Evolutionary conservation across 2,329 filamentous ascomycete species (phyloP).

Genomic region (Cladosporium sp.): DNA sequence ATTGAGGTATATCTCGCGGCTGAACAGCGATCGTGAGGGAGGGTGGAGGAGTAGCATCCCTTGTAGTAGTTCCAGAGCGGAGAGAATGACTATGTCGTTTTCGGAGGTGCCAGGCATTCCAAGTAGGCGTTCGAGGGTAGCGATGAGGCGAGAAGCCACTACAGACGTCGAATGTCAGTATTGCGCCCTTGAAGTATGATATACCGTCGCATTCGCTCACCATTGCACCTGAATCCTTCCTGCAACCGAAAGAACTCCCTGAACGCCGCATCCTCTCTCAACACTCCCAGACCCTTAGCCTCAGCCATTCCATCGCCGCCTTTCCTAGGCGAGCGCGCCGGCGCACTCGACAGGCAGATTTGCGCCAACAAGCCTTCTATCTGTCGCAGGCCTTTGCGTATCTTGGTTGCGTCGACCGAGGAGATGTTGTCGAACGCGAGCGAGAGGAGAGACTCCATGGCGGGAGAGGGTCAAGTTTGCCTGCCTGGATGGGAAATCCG

Average conservation of each 20-base stretch:
- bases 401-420: conserved; percentile 84
- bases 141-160: conserved; percentile 82
- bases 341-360: conserved; percentile 73
- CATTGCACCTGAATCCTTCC: conserved; percentile 97
- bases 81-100: conserved; percentile 86
- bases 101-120: conserved; percentile 79
- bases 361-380: conserved; percentile 92
- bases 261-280: conserved; percentile 84
- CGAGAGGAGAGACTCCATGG: conserved; percentile 88
- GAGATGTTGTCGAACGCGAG: conserved; percentile 96
- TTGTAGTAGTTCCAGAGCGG: conserved; percentile 84
- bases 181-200: not conserved
- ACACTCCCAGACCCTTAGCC: conserved; percentile 65
- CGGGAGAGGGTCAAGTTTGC: conserved; percentile 7
- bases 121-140: conserved; percentile 81
- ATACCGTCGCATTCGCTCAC: conserved; percentile 42
- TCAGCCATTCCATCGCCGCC: conserved; percentile 22
- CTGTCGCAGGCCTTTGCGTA: conserved; percentile 90
- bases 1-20: conserved; percentile 92
- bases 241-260: conserved; percentile 95
- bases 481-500: conserved; percentile 13
- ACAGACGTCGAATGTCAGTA: conserved; percentile 22
- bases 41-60: conserved; percentile 86
- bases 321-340: conserved; percentile 36
- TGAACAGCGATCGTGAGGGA: conserved; percentile 83